Evolutionary conservation across 2,329 filamentous ascomycete species (phyloP), one percentile per base, ranked within the genome.

Genomic region (Nemania sp.): DNA sequence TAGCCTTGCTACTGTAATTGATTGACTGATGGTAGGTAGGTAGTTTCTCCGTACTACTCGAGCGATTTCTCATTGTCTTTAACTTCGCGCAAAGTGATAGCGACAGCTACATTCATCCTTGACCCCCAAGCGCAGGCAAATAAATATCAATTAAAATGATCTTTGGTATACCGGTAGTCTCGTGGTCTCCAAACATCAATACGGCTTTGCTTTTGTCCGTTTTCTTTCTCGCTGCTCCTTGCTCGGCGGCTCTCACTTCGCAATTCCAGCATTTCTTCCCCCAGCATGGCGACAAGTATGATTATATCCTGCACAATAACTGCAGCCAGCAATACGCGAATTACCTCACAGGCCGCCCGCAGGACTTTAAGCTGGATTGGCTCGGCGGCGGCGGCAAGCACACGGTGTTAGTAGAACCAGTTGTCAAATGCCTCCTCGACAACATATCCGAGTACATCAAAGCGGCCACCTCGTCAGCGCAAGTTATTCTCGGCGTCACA

Each of bases 401-500:
- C 2, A 60, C 14, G 12, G 56, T 58, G 15, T 1, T 64, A 20
- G 55, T 57, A 14, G 51, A 68, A 52, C 57, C 61, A 0, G 54
- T 64, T 7, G 47, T 64, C 5, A 24, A 52, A 23, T 60, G 59
- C 48, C 45, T 63, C 19, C 55, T 63, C 22, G 51, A 60, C n/a
- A 36, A 57, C n/a, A 45, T 42, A 3, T 53, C 60, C 42, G 62
- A 66, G 28, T 66, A 63, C 42, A 58, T 62, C 48, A 65, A 65
- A 28, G 48, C 58, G 4, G 60, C 49, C 2, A 6, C 59, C 36
- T 54, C 64, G 2, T 56, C 58, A 4, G 61, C 63, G 14, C 59
- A 64, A 28, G 64, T 64, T 7, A 44, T 65, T 9, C 61, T 66
- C 15, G 61, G 64, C 49, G 45, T 66, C 15, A 60, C 59, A 6